Conservation (phyloP, 164 flowering plant genomes). For the Magnolia changhungtana region DNA sequence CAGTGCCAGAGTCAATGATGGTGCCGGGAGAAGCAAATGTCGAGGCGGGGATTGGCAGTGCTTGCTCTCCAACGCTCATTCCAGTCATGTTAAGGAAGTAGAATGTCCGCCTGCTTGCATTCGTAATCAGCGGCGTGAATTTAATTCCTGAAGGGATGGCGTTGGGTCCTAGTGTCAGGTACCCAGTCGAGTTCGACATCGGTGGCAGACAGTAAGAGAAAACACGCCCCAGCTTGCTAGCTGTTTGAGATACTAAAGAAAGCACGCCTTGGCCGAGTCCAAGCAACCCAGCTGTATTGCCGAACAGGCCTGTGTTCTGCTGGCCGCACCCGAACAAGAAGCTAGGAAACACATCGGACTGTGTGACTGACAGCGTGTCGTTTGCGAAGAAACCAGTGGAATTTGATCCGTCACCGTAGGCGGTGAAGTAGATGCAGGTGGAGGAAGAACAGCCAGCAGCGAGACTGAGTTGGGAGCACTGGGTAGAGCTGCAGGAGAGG, state of each 20-base stretch:
- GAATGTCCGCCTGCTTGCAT: slow-evolving; percentile 4
- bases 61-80: slow-evolving; percentile 8
- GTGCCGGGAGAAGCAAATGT: slow-evolving; percentile 17
- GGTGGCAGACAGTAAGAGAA: slow-evolving; percentile 87
- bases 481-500: slow-evolving; percentile 56
- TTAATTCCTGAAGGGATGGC: neutral
- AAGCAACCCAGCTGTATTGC: slow-evolving; percentile 70
- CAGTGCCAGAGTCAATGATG: slow-evolving; percentile 49
- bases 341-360: slow-evolving; percentile 17
- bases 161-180: slow-evolving; percentile 12
- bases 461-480: slow-evolving; percentile 48
- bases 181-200: slow-evolving; percentile 8
- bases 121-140: slow-evolving; percentile 9
- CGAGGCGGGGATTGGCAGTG: neutral
- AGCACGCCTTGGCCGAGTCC: slow-evolving; percentile 68
- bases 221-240: slow-evolving; percentile 46
- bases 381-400: slow-evolving; percentile 61
- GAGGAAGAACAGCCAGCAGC: slow-evolving; percentile 44
- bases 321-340: slow-evolving; percentile 75
- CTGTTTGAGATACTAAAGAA: slow-evolving; percentile 66
- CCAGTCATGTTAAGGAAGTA: slow-evolving; percentile 17
- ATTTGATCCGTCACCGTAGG: slow-evolving; percentile 83
- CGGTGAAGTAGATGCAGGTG: slow-evolving; percentile 51
- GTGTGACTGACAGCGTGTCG: slow-evolving; percentile 39
- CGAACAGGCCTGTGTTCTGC: slow-evolving; percentile 69